phyloP scores from a whole-genome alignment of 768 basidiomycete genomes.

The Amanita phalloides region DNA sequence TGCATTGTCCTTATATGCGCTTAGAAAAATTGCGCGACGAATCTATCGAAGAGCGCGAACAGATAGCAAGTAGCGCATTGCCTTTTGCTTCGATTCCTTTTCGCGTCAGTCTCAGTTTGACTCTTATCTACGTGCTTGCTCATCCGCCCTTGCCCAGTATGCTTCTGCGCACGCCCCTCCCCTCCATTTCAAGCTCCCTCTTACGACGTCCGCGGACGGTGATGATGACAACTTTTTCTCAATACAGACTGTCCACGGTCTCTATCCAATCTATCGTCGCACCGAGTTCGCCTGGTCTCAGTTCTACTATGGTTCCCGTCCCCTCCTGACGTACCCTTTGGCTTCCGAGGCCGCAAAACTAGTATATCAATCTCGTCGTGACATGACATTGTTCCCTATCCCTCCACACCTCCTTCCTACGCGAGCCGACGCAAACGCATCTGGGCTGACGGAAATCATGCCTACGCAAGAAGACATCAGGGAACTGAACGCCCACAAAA shows the following conservation, averaged over 20 bases:
- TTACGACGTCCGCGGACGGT: constrained; percentile 14
- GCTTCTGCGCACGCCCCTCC: constrained; percentile 50
- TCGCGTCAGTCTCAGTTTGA: constrained; percentile 22
- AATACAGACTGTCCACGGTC: constrained; percentile 27
- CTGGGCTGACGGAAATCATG: constrained; percentile 15
- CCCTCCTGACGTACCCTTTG: constrained; percentile 27
- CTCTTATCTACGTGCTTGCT: constrained; percentile 5
- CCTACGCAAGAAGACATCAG: constrained; percentile 51
- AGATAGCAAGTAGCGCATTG: constrained; percentile 17
- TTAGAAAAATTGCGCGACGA: constrained; percentile 20
- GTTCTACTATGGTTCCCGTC: constrained; percentile 20
- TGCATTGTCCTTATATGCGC: background rate
- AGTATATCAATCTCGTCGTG: constrained; percentile 49
- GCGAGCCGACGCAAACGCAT: constrained; percentile 14
- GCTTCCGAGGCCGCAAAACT: constrained; percentile 49
- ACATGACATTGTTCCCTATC: constrained; percentile 32
- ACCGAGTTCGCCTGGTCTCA: constrained; percentile 12
- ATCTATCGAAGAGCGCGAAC: constrained; percentile 13
- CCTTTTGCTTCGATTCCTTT: constrained; percentile 32
- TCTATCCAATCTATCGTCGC: constrained; percentile 33
- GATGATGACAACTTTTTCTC: constrained; percentile 12
- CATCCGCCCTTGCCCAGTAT: constrained; percentile 26
- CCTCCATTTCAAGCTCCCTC: constrained; percentile 46
- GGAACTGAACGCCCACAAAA: constrained; percentile 39
- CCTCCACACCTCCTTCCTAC: constrained; percentile 26